A percentile compares a stretch with the other conserved stretches of the same genome.
phyloP scores from a whole-genome alignment of 306 rosid species.

The Trifolium dubium region DNA sequence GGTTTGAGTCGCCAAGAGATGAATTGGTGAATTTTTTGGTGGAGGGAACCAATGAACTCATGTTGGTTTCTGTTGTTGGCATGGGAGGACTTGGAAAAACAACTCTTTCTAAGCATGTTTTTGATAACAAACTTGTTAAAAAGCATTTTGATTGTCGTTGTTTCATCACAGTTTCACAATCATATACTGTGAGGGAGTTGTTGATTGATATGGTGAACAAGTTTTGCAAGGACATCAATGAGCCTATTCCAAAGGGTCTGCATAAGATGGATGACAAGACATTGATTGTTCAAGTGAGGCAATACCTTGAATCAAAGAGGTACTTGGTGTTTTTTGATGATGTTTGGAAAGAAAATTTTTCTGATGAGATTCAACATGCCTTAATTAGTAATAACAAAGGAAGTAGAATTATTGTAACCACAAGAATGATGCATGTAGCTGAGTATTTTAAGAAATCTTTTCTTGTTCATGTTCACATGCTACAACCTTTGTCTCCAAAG shows the following conservation, averaged over 20 bases:
- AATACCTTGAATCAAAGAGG: slow-evolving; percentile 22
- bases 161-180: slow-evolving; percentile 18
- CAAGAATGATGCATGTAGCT: slow-evolving; percentile 14
- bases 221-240: slow-evolving; percentile 15
- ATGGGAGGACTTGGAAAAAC: slow-evolving; percentile 52
- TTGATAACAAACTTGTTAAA: background rate
- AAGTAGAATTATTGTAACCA: slow-evolving; percentile 38
- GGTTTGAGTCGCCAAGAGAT: slow-evolving; percentile 36
- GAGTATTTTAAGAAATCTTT: slow-evolving; percentile 19
- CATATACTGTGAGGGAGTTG: slow-evolving; percentile 8
- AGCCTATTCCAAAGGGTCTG: background rate
- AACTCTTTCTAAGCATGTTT: slow-evolving; percentile 31
- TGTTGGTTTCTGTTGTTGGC: slow-evolving; percentile 41
- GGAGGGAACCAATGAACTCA: background rate
- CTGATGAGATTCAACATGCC: slow-evolving; percentile 13
- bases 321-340: slow-evolving; percentile 38
- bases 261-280: background rate
- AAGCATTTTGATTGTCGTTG: slow-evolving; percentile 18
- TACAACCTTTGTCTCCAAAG: background rate
- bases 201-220: slow-evolving; percentile 4
- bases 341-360: slow-evolving; percentile 37
- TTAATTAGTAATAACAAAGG: background rate
- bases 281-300: background rate
- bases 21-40: slow-evolving; percentile 6
- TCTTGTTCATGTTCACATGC: background rate